A percentile compares a stretch with the other conserved stretches of the same genome.
Evolutionary conservation across 805 yeast genomes (phyloP).

Genomic region (Hanseniaspora osmophila): DNA sequence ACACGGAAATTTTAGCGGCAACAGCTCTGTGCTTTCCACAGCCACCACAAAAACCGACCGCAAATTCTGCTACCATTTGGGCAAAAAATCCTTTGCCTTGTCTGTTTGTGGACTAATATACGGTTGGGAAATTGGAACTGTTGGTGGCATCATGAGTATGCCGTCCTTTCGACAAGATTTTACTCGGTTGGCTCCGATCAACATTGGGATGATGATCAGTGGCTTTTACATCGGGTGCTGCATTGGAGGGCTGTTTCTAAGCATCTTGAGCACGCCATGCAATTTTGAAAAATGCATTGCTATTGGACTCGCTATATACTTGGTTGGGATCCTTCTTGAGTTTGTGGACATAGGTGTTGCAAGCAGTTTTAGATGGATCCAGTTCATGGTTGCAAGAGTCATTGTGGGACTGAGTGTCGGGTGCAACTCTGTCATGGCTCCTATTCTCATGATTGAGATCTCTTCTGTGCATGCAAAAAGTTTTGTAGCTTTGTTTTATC

Average conservation of each 20-base stretch:
- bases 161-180: constrained; percentile 36
- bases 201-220: constrained; percentile 37
- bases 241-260: constrained; percentile 49
- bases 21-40: too few species aligned
- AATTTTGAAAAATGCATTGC: constrained; percentile 49
- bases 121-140: constrained; percentile 67
- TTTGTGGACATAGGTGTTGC: constrained; percentile 27
- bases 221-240: constrained; percentile 58
- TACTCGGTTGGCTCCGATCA: constrained; percentile 32
- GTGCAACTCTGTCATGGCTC: constrained; percentile 52
- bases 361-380: constrained; percentile 36
- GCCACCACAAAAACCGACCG: too few species aligned
- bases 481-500: constrained; percentile 48
- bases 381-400: constrained; percentile 47
- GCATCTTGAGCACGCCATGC: constrained; percentile 40
- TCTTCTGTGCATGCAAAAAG: constrained; percentile 56
- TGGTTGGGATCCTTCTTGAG: constrained; percentile 46
- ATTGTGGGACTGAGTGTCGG: constrained; percentile 65
- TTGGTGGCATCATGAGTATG: constrained; percentile 52
- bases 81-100: constrained; percentile 11
- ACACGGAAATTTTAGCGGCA: too few species aligned
- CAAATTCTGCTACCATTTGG: not conserved
- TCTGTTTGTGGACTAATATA: constrained; percentile 61
- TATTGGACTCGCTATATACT: constrained; percentile 39
- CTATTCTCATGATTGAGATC: constrained; percentile 53